Evolutionary conservation across 148 eudicot genomes (phyloP), one percentile per base, ranked within the genome.

Genomic region (Polygonum aviculare): DNA sequence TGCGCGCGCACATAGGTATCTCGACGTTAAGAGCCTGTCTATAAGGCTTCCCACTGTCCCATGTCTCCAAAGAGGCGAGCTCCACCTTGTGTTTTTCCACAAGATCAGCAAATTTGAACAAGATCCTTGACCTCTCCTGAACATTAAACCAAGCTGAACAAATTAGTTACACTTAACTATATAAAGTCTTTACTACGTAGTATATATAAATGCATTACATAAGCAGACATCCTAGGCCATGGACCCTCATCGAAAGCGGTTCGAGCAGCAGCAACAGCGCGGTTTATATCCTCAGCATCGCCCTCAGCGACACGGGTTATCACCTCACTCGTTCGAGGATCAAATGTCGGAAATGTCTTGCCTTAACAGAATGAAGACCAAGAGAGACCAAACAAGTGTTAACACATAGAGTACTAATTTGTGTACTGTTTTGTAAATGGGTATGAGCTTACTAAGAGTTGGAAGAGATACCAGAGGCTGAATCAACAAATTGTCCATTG

Each of bases 181-280:
- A 7, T 1, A n/a, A n/a, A 8, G 7, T 44, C 9, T 8, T 44
- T 44, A 44, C 11, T 7, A 44, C 47, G 0, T 39, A 14, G 9
- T 35, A 4, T 8, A 70, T 10, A 3, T 16, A 1, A 21, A 21
- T 1, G 48, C 16, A 19, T 79, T n/a, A 95, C 98, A 83, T 95
- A 95, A 82, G 98, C 92, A 10, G 87, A 84, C 98, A 95, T 95
- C 85, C 52, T 92, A 26, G 98, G 98, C 98, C 98, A 95, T 63
- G 98, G 98, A 18, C 98, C 98, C 78, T 95, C 94, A 55, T 95
- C 97, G 75, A 95, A 95, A 3, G 98, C 98, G 82, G 88, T 92
- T 2, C 98, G 92, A 73, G 98, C 98, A 81, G 97, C 92, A 79
- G 87, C 77, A 10, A 95, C 98, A 16, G 98, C 98, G 5, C 90